Evolutionary conservation across 2,329 filamentous ascomycete species (phyloP).

Genomic region (Camillea tinctor): DNA sequence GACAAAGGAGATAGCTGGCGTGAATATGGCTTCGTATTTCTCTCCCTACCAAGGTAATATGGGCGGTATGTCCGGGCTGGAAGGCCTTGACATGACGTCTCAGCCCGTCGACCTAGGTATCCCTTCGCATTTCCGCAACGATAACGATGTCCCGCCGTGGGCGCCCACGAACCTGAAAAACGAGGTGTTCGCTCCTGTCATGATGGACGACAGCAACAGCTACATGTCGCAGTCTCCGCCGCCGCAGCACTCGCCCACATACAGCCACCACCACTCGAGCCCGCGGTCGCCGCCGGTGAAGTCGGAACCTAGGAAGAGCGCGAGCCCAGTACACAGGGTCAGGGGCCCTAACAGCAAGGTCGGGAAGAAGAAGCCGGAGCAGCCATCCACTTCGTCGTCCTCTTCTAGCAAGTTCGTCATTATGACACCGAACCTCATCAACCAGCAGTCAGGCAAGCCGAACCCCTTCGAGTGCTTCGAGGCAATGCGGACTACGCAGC

Average conservation of each 20-base stretch:
- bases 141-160: conserved; percentile 43
- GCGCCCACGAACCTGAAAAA: conserved; percentile 37
- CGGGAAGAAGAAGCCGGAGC: conserved; percentile 44
- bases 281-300: conserved; percentile 28
- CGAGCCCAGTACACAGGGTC: conserved; percentile 42
- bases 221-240: conserved; percentile 31
- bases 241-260: conserved; percentile 17
- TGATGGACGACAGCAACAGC: conserved; percentile 36
- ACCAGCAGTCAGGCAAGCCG: conserved; percentile 47
- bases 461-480: conserved; percentile 58
- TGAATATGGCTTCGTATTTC: conserved; percentile 26
- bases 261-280: conserved; percentile 26
- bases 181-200: conserved; percentile 31
- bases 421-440: conserved; percentile 53
- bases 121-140: conserved; percentile 37
- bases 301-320: conserved; percentile 25
- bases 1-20: conserved; percentile 9
- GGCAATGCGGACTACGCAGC: conserved; percentile 50
- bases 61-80: conserved; percentile 23
- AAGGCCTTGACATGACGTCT: conserved; percentile 28
- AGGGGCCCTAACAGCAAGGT: conserved; percentile 39
- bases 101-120: conserved; percentile 38
- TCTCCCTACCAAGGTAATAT: conserved; percentile 31
- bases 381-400: no score
- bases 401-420: conserved; percentile 51